Percentiles rank a stretch among this genome's conserved stretches.
These are phyloP conservation scores for Mortierella sp. DNA, from an alignment of 371 early-diverging fungal genomes.

Conservation along the genomic window DNA sequence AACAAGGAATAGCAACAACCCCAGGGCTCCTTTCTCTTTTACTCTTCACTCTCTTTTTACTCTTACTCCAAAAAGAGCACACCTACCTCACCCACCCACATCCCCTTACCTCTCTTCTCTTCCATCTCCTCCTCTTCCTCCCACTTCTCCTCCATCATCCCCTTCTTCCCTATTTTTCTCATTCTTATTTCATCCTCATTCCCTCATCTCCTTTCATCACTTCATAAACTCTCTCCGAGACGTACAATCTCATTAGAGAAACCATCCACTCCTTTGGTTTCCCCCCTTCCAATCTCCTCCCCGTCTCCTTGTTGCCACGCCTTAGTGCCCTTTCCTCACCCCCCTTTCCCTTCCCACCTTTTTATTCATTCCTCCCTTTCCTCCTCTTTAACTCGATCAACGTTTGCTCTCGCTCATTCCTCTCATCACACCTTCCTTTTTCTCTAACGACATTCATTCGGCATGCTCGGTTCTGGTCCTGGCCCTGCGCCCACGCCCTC, in stretches of 20 bases:
- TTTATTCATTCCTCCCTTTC: neutral
- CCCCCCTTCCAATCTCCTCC: neutral
- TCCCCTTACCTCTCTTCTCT: neutral
- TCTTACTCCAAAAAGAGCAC: conserved; percentile 1
- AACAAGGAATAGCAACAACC: neutral
- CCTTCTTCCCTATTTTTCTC: neutral
- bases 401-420: neutral
- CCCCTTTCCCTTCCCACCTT: conserved; percentile 3
- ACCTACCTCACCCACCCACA: neutral
- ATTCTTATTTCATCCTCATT: neutral
- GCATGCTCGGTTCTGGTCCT: conserved; percentile 55
- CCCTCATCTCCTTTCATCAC: neutral
- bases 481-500: conserved; percentile 50
- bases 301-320: neutral
- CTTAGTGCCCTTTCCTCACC: neutral
- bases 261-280: neutral
- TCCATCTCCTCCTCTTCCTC: neutral
- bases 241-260: neutral
- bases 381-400: neutral
- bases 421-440: neutral
- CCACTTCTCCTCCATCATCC: neutral
- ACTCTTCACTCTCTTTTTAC: neutral
- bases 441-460: conserved; percentile 9
- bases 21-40: conserved; percentile 5
- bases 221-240: neutral